phyloP scores from a whole-genome alignment of 2,329 filamentous ascomycete genomes.

The Fusarium annulatum region DNA sequence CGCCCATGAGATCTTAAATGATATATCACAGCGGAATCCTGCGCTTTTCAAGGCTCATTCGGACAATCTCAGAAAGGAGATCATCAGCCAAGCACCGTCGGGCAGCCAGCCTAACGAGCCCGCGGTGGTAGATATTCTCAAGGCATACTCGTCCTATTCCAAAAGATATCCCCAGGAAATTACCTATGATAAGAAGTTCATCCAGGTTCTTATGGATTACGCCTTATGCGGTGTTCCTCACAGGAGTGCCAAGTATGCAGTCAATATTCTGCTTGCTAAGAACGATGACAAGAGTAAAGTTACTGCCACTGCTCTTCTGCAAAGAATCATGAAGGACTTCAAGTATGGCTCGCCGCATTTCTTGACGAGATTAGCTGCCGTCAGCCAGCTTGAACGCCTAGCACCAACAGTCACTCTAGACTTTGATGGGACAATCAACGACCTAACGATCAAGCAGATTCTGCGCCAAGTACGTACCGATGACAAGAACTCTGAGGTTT shows the following conservation, averaged over 20 bases:
- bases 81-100: constrained; percentile 83
- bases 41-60: constrained; percentile 94
- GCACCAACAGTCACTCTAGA: constrained; percentile 79
- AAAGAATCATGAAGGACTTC: constrained; percentile 79
- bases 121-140: constrained; percentile 87
- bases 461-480: constrained; percentile 76
- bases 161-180: constrained; percentile 87
- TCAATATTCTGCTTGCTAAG: constrained; percentile 86
- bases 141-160: constrained; percentile 92
- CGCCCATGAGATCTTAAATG: constrained; percentile 89
- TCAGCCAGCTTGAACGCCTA: constrained; percentile 81
- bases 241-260: constrained; percentile 90
- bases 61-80: constrained; percentile 87
- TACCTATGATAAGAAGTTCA: constrained; percentile 82
- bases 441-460: constrained; percentile 80
- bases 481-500: constrained; percentile 65
- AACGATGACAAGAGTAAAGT: constrained; percentile 79
- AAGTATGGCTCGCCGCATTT: constrained; percentile 79
- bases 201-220: constrained; percentile 83
- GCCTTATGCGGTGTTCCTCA: constrained; percentile 84
- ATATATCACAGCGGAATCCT: constrained; percentile 90
- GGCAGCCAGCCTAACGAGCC: constrained; percentile 74
- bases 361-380: constrained; percentile 76
- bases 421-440: constrained; percentile 79
- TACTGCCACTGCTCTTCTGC: constrained; percentile 84